Evolutionary conservation across 1,139 yeast genomes (phyloP).

Genomic region (Geotrichum histeridarum): DNA sequence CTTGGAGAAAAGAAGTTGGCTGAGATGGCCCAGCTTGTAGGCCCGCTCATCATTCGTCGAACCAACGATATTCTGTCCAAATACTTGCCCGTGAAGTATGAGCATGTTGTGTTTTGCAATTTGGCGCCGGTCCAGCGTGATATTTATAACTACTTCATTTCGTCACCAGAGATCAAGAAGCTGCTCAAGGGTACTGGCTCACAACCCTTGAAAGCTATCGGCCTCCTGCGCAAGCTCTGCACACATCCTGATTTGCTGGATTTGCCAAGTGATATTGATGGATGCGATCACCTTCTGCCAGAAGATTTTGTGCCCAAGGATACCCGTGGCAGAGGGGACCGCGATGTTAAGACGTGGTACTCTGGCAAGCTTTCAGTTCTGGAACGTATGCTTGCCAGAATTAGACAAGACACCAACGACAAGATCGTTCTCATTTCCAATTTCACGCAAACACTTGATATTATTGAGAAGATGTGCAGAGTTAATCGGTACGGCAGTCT

Average conservation of each 20-base stretch:
- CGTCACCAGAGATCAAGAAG: constrained; percentile 72
- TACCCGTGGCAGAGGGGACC: constrained; percentile 48
- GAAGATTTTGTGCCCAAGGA: constrained; percentile 55
- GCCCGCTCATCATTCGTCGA: constrained; percentile 86
- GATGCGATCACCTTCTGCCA: constrained; percentile 62
- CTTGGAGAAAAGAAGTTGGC: constrained; percentile 67
- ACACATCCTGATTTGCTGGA: constrained; percentile 85
- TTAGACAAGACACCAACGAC: constrained; percentile 77
- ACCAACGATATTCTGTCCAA: constrained; percentile 92
- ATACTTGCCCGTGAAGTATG: constrained; percentile 91
- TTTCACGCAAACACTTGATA: constrained; percentile 87
- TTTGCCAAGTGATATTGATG: constrained; percentile 71
- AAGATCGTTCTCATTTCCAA: constrained; percentile 91
- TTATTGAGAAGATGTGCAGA: constrained; percentile 83
- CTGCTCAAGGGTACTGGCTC: constrained; percentile 67
- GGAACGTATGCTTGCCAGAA: constrained; percentile 69
- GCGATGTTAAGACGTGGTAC: constrained; percentile 59
- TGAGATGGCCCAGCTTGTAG: constrained; percentile 71
- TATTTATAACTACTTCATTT: constrained; percentile 68
- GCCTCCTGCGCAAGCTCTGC: constrained; percentile 79
- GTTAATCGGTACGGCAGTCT: constrained; percentile 67
- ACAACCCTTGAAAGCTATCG: constrained; percentile 88
- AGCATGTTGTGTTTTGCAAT: constrained; percentile 87
- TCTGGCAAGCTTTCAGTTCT: constrained; percentile 55
- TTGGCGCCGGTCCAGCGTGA: constrained; percentile 71